Conservation (phyloP, 2,329 filamentous ascomycete genomes). For the Fusarium duplospermum region DNA sequence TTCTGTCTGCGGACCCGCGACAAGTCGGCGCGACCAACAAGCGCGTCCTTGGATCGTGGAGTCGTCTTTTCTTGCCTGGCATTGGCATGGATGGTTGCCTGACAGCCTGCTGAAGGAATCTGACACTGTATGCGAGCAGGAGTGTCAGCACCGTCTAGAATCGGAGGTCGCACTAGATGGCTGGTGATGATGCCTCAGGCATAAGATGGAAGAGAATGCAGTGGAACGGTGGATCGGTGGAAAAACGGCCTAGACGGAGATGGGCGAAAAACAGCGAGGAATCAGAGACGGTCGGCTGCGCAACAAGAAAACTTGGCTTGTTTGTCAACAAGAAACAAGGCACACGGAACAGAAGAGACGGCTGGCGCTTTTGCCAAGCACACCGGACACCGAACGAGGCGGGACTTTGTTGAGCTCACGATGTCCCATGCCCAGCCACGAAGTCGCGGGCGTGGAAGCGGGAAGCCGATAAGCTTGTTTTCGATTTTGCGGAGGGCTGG, state of each 20-base stretch:
- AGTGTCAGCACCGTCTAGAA: slow-evolving; percentile 24
- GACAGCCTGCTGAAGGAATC: slow-evolving; percentile 12
- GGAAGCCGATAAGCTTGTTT: slow-evolving; percentile 40
- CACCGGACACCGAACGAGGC: not conserved
- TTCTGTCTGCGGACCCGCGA: slow-evolving; percentile 2
- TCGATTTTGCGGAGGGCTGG: slow-evolving; percentile 19
- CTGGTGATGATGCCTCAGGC: slow-evolving; percentile 33
- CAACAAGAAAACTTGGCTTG: not conserved
- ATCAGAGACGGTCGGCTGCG: slow-evolving; percentile 11
- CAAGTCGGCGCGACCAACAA: slow-evolving; percentile 24
- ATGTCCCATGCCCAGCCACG: slow-evolving; percentile 1
- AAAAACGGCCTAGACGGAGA: slow-evolving; percentile 18
- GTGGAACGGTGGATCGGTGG: slow-evolving; percentile 33
- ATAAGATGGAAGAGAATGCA: not conserved
- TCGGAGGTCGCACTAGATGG: slow-evolving; percentile 22
- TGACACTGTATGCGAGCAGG: slow-evolving; percentile 24
- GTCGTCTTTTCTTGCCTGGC: slow-evolving; percentile 1
- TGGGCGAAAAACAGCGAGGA: not conserved
- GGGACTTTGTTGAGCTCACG: slow-evolving; percentile 6
- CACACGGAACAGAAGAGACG: not conserved
- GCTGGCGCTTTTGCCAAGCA: slow-evolving; percentile 25
- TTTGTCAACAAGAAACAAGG: not conserved
- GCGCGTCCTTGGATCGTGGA: not conserved
- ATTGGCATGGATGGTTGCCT: slow-evolving; percentile 17
- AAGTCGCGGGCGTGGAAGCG: slow-evolving; percentile 13